Evolutionary conservation across 192 early-diverging fungal genomes (phyloP).

Genomic region (Physocladia obscura): DNA sequence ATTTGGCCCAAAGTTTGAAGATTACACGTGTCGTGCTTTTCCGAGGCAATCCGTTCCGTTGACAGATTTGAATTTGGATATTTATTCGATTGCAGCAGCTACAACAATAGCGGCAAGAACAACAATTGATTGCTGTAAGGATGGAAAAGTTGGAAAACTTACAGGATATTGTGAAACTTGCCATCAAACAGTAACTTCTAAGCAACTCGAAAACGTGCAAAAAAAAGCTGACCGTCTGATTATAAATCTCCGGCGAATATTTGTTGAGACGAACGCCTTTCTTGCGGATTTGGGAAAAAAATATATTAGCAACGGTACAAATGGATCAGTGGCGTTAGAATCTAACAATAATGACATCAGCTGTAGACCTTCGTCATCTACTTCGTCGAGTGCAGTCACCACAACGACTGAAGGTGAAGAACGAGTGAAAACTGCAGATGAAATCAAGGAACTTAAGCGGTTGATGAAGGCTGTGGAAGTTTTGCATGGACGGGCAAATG

Average conservation of each 20-base stretch:
- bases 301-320: not conserved
- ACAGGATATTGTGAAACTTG: not conserved
- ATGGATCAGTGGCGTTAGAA: not conserved
- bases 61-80: too few relatives aligned
- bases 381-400: not conserved
- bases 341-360: not conserved
- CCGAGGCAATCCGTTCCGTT: not conserved
- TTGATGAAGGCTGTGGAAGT: not conserved
- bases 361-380: not conserved
- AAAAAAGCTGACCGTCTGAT: slow-evolving; percentile 13
- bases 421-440: not conserved
- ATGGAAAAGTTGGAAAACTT: not conserved
- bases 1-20: slow-evolving; percentile 9
- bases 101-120: not conserved
- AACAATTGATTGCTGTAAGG: not conserved
- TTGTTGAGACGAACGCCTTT: slow-evolving; percentile 15
- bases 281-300: not conserved
- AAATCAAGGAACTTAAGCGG: not conserved
- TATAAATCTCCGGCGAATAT: not conserved
- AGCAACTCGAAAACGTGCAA: slow-evolving; percentile 8
- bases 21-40: slow-evolving; percentile 5
- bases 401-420: slow-evolving; percentile 2
- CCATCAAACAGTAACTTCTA: not conserved
- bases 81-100: too few relatives aligned
- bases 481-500: not conserved